These are phyloP conservation scores for Hordeum marinum DNA, from an alignment of 176 grass and related monocot species.

Conservation along the genomic window DNA sequence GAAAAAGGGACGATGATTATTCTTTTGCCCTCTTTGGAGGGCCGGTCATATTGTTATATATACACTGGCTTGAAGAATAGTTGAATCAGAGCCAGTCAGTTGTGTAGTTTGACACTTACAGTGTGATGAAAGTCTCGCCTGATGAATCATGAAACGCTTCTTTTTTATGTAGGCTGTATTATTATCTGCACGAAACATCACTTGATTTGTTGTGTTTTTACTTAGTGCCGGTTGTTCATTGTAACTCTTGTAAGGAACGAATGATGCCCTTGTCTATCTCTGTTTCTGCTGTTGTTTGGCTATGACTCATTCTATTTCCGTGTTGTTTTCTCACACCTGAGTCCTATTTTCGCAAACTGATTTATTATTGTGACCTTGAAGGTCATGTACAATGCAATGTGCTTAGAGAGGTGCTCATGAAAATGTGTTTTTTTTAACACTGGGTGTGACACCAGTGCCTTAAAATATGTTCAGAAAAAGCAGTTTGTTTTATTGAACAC, in stretches of 20 bases:
- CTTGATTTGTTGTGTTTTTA: background rate
- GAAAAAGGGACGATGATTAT: background rate
- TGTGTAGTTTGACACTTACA: constrained; percentile 23
- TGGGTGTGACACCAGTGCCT: no score
- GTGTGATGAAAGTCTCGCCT: constrained; percentile 5
- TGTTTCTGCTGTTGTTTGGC: background rate
- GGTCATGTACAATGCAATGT: no score
- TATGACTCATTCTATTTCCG: background rate
- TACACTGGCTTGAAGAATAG: constrained; percentile 24
- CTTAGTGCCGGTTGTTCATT: background rate
- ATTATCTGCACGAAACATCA: background rate
- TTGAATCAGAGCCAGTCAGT: constrained; percentile 5
- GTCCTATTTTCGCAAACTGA: no score
- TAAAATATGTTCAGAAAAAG: no score
- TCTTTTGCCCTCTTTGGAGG: constrained; percentile 30
- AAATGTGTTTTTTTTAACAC: no score
- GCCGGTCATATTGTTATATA: background rate
- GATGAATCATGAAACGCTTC: background rate
- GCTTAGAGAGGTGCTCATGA: no score
- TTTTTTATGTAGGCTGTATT: background rate
- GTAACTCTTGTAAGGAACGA: constrained; percentile 1
- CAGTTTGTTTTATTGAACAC: no score
- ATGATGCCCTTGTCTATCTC: constrained; percentile 2
- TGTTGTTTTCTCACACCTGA: no score
- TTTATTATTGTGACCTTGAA: no score